These are phyloP conservation scores for Sordariomycetes sp. DNA, from an alignment of 2,329 filamentous ascomycete genomes.

Conservation along the genomic window DNA sequence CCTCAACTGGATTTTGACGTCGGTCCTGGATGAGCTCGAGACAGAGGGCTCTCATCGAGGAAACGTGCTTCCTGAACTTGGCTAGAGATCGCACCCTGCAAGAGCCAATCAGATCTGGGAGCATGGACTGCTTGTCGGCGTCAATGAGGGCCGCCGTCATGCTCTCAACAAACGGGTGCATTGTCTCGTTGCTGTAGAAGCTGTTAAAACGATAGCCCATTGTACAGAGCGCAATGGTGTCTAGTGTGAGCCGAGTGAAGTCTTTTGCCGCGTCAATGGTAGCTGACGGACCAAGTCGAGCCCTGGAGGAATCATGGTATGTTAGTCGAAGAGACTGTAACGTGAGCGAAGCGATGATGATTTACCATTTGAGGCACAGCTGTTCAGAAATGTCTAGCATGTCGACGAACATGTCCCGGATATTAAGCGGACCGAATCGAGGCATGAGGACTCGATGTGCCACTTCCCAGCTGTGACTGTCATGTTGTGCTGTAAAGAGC, in stretches of 20 bases:
- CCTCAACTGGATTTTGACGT: conserved; percentile 25
- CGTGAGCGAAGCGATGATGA: too few relatives aligned
- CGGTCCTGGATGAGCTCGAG: conserved; percentile 48
- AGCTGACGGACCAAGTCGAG: conserved; percentile 26
- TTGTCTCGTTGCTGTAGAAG: conserved; percentile 42
- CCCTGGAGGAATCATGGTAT: too few relatives aligned
- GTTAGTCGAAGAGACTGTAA: too few relatives aligned
- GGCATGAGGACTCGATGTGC: conserved; percentile 54
- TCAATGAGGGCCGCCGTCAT: conserved; percentile 2
- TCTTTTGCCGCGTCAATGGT: conserved; percentile 45
- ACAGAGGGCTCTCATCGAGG: conserved; percentile 45
- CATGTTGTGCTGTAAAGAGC: conserved; percentile 9
- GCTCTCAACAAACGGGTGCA: conserved; percentile 5
- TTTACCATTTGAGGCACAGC: conserved; percentile 46
- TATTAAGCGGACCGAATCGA: conserved; percentile 54
- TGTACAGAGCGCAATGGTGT: conserved; percentile 49
- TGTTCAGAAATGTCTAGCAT: conserved; percentile 43
- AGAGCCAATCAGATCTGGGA: too few relatives aligned
- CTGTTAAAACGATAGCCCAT: conserved; percentile 53
- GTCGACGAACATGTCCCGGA: conserved; percentile 46
- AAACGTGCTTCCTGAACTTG: conserved; percentile 46
- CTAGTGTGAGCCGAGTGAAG: conserved; percentile 52
- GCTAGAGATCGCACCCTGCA: too few relatives aligned
- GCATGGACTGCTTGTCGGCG: conserved; percentile 8
- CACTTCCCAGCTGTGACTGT: conserved; percentile 29